Evolutionary conservation across 163 green algal species (phyloP).

Genomic region (Scenedesmus sp.): DNA sequence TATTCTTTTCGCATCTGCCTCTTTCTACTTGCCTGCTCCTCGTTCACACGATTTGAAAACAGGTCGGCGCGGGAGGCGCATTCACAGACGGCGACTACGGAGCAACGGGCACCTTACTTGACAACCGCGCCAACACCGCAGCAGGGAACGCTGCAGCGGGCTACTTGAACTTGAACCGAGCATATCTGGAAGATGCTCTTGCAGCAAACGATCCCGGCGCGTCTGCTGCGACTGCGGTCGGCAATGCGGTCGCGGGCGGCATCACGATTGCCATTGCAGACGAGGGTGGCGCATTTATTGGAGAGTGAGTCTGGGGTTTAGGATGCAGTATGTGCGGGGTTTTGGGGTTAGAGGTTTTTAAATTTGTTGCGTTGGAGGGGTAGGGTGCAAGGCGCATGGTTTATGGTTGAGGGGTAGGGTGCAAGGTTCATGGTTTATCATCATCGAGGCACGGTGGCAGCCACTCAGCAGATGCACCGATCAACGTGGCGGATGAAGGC

Average conservation of each 20-base stretch:
- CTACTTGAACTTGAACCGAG: background rate
- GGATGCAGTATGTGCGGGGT: no score
- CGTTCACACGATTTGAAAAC: background rate
- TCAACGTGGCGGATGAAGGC: no score
- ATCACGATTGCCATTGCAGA: background rate
- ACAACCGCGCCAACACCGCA: background rate
- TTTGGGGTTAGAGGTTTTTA: no score
- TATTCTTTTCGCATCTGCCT: background rate
- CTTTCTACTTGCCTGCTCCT: background rate
- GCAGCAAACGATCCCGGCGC: constrained; percentile 8
- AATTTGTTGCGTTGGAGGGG: no score
- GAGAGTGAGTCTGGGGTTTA: background rate
- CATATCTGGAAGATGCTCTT: background rate
- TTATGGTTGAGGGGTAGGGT: no score
- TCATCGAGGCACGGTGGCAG: no score
- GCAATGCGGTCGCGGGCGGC: constrained; percentile 12
- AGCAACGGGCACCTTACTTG: background rate
- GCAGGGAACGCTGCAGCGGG: constrained; percentile 1
- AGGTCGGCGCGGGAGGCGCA: background rate
- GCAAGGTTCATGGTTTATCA: no score
- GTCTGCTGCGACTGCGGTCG: background rate
- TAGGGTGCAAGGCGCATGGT: no score
- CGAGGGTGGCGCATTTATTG: background rate
- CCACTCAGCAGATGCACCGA: no score
- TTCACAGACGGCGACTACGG: constrained; percentile 16